A percentile compares a stretch with the other conserved stretches of the same genome.
phyloP scores from a whole-genome alignment of 768 basidiomycete species.

The Pluteus cervinus region DNA sequence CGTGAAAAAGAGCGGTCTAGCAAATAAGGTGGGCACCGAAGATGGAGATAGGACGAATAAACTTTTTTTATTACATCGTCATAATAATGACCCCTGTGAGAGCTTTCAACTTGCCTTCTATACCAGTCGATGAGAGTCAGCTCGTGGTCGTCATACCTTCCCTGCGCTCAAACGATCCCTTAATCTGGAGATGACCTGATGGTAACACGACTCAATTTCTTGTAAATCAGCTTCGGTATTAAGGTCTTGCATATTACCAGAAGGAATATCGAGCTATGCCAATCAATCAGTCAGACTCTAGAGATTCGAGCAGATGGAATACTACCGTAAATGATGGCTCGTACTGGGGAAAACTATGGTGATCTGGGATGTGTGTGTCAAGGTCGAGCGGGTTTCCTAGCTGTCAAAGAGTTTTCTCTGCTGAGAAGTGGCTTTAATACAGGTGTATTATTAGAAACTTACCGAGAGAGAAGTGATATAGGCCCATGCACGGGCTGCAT shows the following conservation, averaged over 20 bases:
- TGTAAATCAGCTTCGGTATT: conserved; percentile 58
- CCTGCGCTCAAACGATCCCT: conserved; percentile 18
- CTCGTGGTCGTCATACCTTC: too few relatives aligned
- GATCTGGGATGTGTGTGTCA: conserved; percentile 72
- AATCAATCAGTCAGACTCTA: background rate
- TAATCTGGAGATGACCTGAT: conserved; percentile 23
- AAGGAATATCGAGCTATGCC: conserved; percentile 56
- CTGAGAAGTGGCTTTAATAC: background rate
- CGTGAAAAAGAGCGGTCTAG: too few relatives aligned
- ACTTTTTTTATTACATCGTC: too few relatives aligned
- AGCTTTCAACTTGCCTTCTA: too few relatives aligned
- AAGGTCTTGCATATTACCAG: conserved; percentile 68
- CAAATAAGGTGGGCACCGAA: too few relatives aligned
- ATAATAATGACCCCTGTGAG: too few relatives aligned
- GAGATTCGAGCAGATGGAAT: conserved; percentile 7
- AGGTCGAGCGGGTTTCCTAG: conserved; percentile 45
- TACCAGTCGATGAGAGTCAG: too few relatives aligned
- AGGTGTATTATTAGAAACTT: conserved; percentile 17
- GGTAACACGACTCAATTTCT: conserved; percentile 35
- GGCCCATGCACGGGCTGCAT: conserved; percentile 85
- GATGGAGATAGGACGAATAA: too few relatives aligned
- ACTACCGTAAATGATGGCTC: conserved; percentile 71
- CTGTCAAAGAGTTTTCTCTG: conserved; percentile 25
- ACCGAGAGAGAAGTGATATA: conserved; percentile 75
- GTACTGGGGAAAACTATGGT: conserved; percentile 65